A percentile compares a stretch with the other conserved stretches of the same genome.
phyloP scores from a whole-genome alignment of 805 yeast genomes.

The Wickerhamomyces tratensis region DNA sequence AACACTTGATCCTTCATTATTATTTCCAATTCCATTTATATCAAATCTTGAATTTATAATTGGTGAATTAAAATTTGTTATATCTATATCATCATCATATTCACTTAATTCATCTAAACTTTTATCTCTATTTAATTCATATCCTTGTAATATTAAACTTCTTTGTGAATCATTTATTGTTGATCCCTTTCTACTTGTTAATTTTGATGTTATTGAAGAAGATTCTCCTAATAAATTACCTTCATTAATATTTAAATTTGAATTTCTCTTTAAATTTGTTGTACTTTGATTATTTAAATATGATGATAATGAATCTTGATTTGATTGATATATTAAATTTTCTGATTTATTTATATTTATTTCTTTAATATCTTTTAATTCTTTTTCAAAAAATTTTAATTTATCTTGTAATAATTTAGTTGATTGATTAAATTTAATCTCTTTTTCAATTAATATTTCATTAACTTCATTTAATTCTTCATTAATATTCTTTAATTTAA shows the following conservation, averaged over 20 bases:
- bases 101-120: conserved; percentile 2
- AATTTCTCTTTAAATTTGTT: conserved; percentile 2
- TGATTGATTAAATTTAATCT: conserved; percentile 8
- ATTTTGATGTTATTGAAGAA: conserved; percentile 32
- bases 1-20: conserved; percentile 25
- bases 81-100: conserved; percentile 7
- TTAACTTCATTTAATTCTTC: conserved; percentile 21
- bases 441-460: conserved; percentile 12
- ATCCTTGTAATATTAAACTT: too few species aligned
- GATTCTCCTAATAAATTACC: conserved; percentile 32
- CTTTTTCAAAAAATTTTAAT: conserved; percentile 10
- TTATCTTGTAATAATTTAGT: conserved; percentile 10
- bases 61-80: conserved; percentile 11
- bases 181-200: conserved; percentile 16
- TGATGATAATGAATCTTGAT: neutral
- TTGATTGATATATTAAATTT: neutral
- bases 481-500: conserved; percentile 11
- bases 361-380: conserved; percentile 3
- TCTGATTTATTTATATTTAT: conserved; percentile 8
- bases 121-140: neutral
- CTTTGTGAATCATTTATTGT: neutral
- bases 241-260: too few species aligned
- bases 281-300: neutral
- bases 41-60: conserved; percentile 7
- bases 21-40: conserved; percentile 4